Evolutionary conservation across 352 stramenopile genomes (phyloP).

Genomic region (Globisporangium takayamanum): DNA sequence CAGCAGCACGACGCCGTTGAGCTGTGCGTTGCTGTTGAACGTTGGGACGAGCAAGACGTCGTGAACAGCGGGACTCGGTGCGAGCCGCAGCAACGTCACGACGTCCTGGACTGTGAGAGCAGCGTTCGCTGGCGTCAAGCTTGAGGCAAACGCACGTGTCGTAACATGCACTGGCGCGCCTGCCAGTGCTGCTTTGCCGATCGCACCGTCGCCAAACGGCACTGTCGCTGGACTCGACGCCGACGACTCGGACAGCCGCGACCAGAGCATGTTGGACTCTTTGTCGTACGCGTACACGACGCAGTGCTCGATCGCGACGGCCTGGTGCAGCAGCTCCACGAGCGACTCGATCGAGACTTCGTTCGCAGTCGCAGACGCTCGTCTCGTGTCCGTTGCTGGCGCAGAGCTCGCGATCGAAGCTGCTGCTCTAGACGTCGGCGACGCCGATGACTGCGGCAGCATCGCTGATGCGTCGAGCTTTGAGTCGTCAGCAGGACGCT

Average conservation of each 20-base stretch:
- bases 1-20: conserved; percentile 61
- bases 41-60: conserved; percentile 52
- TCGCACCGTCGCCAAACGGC: conserved; percentile 44
- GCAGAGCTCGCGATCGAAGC: background rate
- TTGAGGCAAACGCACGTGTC: conserved; percentile 11
- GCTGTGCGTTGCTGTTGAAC: conserved; percentile 28
- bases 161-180: conserved; percentile 25
- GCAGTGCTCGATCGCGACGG: conserved; percentile 45
- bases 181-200: conserved; percentile 28
- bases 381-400: background rate
- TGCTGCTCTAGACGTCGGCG: background rate
- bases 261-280: conserved; percentile 43
- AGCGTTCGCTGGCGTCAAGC: conserved; percentile 3
- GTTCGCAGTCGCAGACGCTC: conserved; percentile 11
- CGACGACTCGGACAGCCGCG: conserved; percentile 26
- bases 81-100: conserved; percentile 6
- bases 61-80: conserved; percentile 18
- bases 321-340: conserved; percentile 45
- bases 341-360: conserved; percentile 32
- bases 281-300: conserved; percentile 54
- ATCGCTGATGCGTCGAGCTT: background rate
- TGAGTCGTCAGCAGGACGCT: too few relatives aligned
- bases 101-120: conserved; percentile 13
- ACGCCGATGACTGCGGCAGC: background rate
- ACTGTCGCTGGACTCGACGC: conserved; percentile 28